These are phyloP conservation scores for Fusarium sp. DNA, from an alignment of 2,329 filamentous ascomycete genomes.

Conservation along the genomic window DNA sequence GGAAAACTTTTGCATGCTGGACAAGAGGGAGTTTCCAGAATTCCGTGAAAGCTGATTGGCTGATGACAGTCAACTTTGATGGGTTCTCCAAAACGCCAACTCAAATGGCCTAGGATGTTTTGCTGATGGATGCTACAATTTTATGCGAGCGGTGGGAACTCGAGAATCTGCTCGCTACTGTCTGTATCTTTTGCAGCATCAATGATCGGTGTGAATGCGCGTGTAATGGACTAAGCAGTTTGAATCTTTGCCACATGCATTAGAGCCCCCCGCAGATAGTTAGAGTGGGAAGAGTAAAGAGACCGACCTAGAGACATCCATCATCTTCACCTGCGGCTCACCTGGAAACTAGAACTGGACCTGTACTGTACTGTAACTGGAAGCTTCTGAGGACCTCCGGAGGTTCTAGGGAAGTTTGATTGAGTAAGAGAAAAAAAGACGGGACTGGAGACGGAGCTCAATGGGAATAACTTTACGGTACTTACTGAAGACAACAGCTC, in stretches of 20 bases:
- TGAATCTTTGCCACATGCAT: constrained; percentile 31
- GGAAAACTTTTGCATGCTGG: constrained; percentile 26
- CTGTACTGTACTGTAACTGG: neutral
- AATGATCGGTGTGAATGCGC: constrained; percentile 34
- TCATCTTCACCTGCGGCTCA: constrained; percentile 19
- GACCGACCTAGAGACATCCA: neutral
- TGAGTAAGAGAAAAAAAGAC: constrained; percentile 34
- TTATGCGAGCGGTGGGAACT: constrained; percentile 26
- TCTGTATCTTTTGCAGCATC: constrained; percentile 18
- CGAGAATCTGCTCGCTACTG: constrained; percentile 11
- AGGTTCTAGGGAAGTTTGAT: constrained; percentile 27
- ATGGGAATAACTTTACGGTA: constrained; percentile 1
- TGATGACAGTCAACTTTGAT: constrained; percentile 26
- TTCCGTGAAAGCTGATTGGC: constrained; percentile 37
- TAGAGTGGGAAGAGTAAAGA: constrained; percentile 1
- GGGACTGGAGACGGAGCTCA: constrained; percentile 11
- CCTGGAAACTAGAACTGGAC: constrained; percentile 1
- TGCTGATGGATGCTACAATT: constrained; percentile 23
- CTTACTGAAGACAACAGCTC: constrained; percentile 5
- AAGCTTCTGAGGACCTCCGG: constrained; percentile 17
- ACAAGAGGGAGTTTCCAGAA: constrained; percentile 25
- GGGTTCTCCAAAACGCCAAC: constrained; percentile 31
- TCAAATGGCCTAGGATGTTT: constrained; percentile 20
- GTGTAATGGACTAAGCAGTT: constrained; percentile 33
- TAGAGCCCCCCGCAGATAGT: constrained; percentile 14